Conservation (phyloP, 2,329 filamentous ascomycete species). For the Aspergillus caelatus region DNA sequence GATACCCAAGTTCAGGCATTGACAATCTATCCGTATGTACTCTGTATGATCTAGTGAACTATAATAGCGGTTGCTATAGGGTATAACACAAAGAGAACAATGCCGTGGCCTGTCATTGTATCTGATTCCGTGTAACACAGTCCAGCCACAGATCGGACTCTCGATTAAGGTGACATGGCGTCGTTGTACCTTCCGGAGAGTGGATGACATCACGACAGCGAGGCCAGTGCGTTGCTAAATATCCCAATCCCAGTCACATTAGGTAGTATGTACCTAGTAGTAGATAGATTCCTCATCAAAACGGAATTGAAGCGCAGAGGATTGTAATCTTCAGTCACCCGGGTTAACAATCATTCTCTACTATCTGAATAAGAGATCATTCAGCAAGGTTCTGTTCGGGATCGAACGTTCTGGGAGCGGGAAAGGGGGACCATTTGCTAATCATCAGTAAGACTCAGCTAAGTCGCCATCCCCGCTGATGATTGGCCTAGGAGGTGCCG, state of each 20-base stretch:
- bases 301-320: background rate
- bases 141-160: background rate
- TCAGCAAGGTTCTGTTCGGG: slow-evolving; percentile 4
- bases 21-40: background rate
- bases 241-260: background rate
- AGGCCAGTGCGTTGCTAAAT: background rate
- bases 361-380: slow-evolving; percentile 11
- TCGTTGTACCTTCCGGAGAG: background rate
- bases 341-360: background rate
- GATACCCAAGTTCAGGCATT: slow-evolving; percentile 14
- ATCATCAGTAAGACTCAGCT: slow-evolving; percentile 36
- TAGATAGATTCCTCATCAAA: background rate
- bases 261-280: background rate
- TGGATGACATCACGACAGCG: slow-evolving; percentile 14
- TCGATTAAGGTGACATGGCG: background rate
- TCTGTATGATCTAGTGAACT: background rate
- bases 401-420: slow-evolving; percentile 1
- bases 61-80: background rate
- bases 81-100: background rate
- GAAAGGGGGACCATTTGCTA: slow-evolving; percentile 32
- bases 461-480: slow-evolving; percentile 10
- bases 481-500: slow-evolving; percentile 3
- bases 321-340: background rate
- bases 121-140: background rate
- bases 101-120: background rate